phyloP scores from a whole-genome alignment of 495 filamentous ascomycete species.

The Glutinoglossum americanum region DNA sequence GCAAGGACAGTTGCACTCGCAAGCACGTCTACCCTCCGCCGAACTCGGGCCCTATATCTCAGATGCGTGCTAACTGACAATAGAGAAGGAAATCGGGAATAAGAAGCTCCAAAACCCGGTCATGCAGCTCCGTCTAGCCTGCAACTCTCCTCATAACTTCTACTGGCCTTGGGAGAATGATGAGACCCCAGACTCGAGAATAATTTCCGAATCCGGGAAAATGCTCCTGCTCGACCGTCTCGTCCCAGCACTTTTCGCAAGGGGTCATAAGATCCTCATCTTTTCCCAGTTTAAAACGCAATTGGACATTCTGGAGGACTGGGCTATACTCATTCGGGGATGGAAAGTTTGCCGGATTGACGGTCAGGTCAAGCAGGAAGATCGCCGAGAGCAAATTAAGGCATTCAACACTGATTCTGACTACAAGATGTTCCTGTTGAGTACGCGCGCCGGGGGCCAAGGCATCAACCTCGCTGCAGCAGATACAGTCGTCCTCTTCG shows the following conservation, averaged over 20 bases:
- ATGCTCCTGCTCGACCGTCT: conserved; percentile 86
- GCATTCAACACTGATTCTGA: conserved; percentile 56
- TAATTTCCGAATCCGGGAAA: conserved; percentile 58
- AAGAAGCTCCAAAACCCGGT: conserved; percentile 94
- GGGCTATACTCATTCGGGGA: conserved; percentile 43
- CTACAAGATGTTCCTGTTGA: conserved; percentile 65
- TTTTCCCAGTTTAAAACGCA: conserved; percentile 95
- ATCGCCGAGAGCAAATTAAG: conserved; percentile 64
- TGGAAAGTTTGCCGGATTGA: conserved; percentile 86
- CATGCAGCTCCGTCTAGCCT: conserved; percentile 79
- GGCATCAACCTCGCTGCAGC: conserved; percentile 71
- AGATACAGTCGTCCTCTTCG: conserved; percentile 54
- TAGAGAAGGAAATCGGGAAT: conserved; percentile 56
- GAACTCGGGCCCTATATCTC: conserved; percentile 1
- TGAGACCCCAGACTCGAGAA: conserved; percentile 22
- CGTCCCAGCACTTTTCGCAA: conserved; percentile 48
- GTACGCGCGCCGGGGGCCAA: conserved; percentile 79
- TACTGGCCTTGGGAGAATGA: conserved; percentile 62
- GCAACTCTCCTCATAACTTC: conserved; percentile 90
- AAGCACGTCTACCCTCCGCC: conserved; percentile 26
- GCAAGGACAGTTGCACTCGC: conserved; percentile 58
- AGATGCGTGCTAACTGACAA: conserved; percentile 2
- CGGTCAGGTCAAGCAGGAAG: conserved; percentile 58
- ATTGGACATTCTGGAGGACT: conserved; percentile 77
- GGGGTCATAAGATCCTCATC: conserved; percentile 77